Conservation (phyloP, 73 alveolate species). For the Paramecium sexaurelia region DNA sequence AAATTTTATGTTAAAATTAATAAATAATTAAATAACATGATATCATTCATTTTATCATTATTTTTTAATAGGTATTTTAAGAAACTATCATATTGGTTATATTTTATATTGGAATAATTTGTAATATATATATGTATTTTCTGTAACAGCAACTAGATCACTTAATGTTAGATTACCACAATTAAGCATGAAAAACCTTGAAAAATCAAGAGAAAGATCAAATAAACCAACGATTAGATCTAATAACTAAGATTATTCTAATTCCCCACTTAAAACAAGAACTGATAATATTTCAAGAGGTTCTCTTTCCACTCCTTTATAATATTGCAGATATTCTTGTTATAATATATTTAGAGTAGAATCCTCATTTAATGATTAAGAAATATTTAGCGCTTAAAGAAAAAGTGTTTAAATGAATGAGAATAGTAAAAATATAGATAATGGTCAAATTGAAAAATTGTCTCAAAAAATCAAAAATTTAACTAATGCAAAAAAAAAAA, state of each 20-base stretch:
- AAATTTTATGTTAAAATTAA: background rate
- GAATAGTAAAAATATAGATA: background rate
- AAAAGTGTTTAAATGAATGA: background rate
- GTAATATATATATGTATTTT: too few species aligned
- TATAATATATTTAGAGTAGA: conserved; percentile 7
- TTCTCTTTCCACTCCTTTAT: conserved; percentile 20
- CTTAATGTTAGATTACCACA: background rate
- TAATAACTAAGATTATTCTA: background rate
- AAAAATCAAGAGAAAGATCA: background rate
- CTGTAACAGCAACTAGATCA: conserved; percentile 27
- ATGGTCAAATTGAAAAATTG: background rate
- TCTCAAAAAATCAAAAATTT: background rate
- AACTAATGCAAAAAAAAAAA: background rate
- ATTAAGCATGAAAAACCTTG: background rate
- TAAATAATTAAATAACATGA: background rate
- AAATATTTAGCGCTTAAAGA: background rate
- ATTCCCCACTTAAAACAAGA: conserved; percentile 40
- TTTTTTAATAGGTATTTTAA: too few species aligned
- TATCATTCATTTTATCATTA: too few species aligned
- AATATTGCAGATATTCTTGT: background rate
- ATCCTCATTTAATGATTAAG: conserved; percentile 24
- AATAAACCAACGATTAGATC: conserved; percentile 16
- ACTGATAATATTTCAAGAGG: conserved; percentile 13
- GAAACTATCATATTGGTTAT: too few species aligned
- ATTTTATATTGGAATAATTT: too few species aligned